Base-by-base conservation (phyloP, 1,139 yeast species). In the Kodamaea plutei region DNA sequence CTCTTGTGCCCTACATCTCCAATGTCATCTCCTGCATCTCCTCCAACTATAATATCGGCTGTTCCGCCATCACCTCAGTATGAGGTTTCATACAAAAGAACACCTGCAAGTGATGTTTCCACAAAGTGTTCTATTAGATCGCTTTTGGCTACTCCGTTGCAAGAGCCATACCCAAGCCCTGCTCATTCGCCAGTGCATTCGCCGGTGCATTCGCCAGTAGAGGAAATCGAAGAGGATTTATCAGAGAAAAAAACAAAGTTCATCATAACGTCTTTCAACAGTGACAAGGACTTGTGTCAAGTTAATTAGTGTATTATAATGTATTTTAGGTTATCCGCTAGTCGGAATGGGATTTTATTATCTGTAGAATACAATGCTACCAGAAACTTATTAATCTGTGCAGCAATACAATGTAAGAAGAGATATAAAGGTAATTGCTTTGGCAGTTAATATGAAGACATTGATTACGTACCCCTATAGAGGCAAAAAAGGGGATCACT, bases 191-290 rank as follows among this genome's bases (percentile, higher is more conserved):
- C 59, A 5, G 32, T 40, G 16, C 20, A 27, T 13, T 19, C 10
- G 13, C 23, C 23, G 9, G 10, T 17, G 6, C 15, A 27, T n/a
- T 20, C 15, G 18, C 14, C 23, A 8, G n/a, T 20, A 6, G 23
- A 26, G 20, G 17, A 22, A 12, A 26, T 24, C 20, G 36, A 30
- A 24, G 18, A 23, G 9, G 25, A 29, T 22, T 25, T 17, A 13
- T 23, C 15, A 16, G 15, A 29, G 30, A 31, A 30, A 8, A 28
- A 34, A 24, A 37, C 54, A 20, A 48, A 44, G 39, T 56, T 56
- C 34, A 47, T 56, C 24, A 43, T 56, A 25, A 55, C 62, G 8
- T 53, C 61, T 5, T 46, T 53, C 34, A 48, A 55, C 37, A 36
- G 34, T 10, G 47, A 54, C 26, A 53, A 53, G 24, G 55, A 47